Percentiles rank a stretch among this genome's conserved stretches.
Evolutionary conservation across 225 moss, liverwort and hornwort species (phyloP).

Genomic region (Straminergon stramineum): DNA sequence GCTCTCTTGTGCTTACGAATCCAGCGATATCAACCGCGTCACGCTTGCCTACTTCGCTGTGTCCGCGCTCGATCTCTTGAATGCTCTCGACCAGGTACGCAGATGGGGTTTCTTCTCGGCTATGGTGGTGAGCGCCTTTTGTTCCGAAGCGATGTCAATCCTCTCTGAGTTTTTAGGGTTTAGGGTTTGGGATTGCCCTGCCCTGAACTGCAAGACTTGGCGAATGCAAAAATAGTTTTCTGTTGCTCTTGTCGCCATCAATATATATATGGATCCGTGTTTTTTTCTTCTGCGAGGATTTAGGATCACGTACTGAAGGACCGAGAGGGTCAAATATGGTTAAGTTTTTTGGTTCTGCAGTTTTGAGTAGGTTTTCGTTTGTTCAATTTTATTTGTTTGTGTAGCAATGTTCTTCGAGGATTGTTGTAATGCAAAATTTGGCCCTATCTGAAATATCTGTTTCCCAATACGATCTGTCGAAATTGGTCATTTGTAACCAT

Average conservation of each 20-base stretch:
- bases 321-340: background rate
- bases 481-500: background rate
- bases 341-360: background rate
- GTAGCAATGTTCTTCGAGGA: background rate
- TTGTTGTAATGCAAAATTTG: background rate
- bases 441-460: background rate
- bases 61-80: slow-evolving; percentile 86
- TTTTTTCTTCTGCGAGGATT: background rate
- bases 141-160: background rate
- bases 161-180: background rate
- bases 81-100: slow-evolving; percentile 59
- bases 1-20: slow-evolving; percentile 50
- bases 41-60: slow-evolving; percentile 81
- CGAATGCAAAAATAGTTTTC: background rate
- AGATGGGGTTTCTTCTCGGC: background rate
- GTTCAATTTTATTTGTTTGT: background rate
- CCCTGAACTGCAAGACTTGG: background rate
- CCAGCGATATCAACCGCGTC: slow-evolving; percentile 58
- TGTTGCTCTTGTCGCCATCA: background rate
- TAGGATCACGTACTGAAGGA: background rate
- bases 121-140: background rate
- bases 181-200: background rate
- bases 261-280: background rate
- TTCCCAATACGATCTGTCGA: background rate
- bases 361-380: background rate